Evolutionary conservation across 352 stramenopile genomes (phyloP).

Genomic region (Phytophthora cactorum): DNA sequence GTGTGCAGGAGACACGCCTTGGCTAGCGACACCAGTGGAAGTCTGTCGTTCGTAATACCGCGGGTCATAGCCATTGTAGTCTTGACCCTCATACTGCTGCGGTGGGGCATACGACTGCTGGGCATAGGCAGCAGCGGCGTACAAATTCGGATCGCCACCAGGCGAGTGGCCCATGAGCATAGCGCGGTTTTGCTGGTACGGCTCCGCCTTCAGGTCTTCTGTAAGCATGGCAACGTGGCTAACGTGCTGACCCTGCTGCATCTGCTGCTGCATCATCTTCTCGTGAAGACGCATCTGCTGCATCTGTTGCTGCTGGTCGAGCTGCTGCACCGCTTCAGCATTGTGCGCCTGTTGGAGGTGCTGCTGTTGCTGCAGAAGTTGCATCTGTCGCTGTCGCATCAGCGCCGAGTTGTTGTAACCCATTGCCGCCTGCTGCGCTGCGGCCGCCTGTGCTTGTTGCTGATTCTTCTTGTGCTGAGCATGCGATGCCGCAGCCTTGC

Average conservation of each 20-base stretch:
- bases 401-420: conserved; percentile 68
- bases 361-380: conserved; percentile 78
- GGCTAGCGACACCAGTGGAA: conserved; percentile 20
- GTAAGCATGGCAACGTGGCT: conserved; percentile 49
- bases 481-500: conserved; percentile 76
- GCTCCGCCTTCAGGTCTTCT: conserved; percentile 46
- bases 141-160: conserved; percentile 41
- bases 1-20: conserved; percentile 41
- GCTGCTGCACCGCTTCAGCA: conserved; percentile 63
- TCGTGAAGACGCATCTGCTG: conserved; percentile 75
- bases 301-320: conserved; percentile 79
- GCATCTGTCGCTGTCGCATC: conserved; percentile 71
- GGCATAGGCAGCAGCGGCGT: conserved; percentile 37
- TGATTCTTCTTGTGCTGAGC: conserved; percentile 83
- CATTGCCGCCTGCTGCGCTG: conserved; percentile 52
- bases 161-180: conserved; percentile 43
- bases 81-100: conserved; percentile 44
- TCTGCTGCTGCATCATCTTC: conserved; percentile 71
- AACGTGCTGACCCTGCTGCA: conserved; percentile 65
- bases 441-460: conserved; percentile 54
- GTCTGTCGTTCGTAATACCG: conserved; percentile 48
- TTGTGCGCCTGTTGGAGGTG: conserved; percentile 62
- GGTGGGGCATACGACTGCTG: conserved; percentile 40
- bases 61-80: conserved; percentile 44
- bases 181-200: conserved; percentile 38